Evolutionary conservation across 306 rosid species (phyloP), one percentile per base, ranked within the genome.

Genomic region (Abrus precatorius): DNA sequence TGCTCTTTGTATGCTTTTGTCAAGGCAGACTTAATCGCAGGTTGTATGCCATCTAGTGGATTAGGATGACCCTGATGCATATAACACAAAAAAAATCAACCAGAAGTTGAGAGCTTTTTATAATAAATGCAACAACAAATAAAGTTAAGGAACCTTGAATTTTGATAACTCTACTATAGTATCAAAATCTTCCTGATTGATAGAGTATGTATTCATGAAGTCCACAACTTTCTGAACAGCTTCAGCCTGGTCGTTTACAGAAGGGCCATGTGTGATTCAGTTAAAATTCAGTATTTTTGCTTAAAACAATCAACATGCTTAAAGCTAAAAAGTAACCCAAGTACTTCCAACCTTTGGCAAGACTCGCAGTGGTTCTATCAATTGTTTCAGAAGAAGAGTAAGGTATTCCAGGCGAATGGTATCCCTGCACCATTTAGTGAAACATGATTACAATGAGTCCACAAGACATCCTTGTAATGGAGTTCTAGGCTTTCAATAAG

Each of bases 1-100:
- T 72, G 91, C 77, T 93, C 98, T 85, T 95, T 95, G 84, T 95
- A 95, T 61, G 96, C 93, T 85, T 88, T 95, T 53, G 99, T 91
- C 73, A 95, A 82, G 67, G 99, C 96, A 73, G 96, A 86, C 75
- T 95, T 95, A 56, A 93, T 91, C 8, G 94, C 89, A 56, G 94
- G 89, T 54, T 60, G 83, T 57, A 93, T 78, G 44, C 96, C 98
- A 47, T 92, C 96, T 74, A 95, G 85, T 0, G 92, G 97, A 91
- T 93, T 92, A 74, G 91, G 90, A 74, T 83, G 92, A 53, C 91
- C 99, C 99, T 95, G 87, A 80, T 54, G 75, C 75, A 85, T 49
- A 53, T 7, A 69, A 45, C 28, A 54, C 14, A 8, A 28, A 62
- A 20, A 48, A 57, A 12, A 41, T 60, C 52, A 87, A 81, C 64